Base-by-base conservation (phyloP, 306 rosid genomes). In the Cucumis melo region DNA sequence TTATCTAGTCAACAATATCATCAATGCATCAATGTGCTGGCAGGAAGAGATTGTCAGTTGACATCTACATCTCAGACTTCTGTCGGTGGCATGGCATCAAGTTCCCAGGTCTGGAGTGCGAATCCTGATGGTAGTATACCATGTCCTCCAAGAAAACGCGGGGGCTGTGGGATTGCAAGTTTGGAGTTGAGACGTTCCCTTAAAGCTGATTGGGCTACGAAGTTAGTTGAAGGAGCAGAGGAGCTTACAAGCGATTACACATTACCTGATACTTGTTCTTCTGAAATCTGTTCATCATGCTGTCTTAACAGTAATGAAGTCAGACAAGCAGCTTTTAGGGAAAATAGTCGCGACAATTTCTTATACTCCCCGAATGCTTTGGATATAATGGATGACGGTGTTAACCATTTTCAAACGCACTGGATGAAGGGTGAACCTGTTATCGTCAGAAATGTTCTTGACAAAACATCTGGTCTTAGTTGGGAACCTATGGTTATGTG, bases 401-500 rank as follows among this genome's bases (percentile, higher is more conserved):
- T 78, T 8, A 68, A 80, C 48, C 88, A 85, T 80, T 85, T 85
- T 66, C 88, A 75, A 78, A 74, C 16, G 74, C 86, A 85, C 75
- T 82, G 88, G 88, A 62, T 57, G 67, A 82, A 67, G 71, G 88
- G 88, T 14, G 86, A 85, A 38, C 88, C 88, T 15, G 84, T 85
- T 61, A 80, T 85, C 27, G 88, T 85, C 68, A 74, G 84, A 74
- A 75, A 80, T 78, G 88, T 85, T 70, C 88, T 85, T 36, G 86
- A 85, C 79, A 85, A 79, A 41, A 82, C 84, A 51, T 80, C 88
- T 13, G 86, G 88, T 80, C 85, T 85, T 77, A 85, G 88, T 75
- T 85, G 88, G 88, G 88, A 85, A 68, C 88, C 88, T 7, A 81
- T 85, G 86, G 88, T 85, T 39, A 82, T 85, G 88, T 85, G 88